phyloP scores from a whole-genome alignment of 1,139 yeast species.

The Blastobotrys persicus region DNA sequence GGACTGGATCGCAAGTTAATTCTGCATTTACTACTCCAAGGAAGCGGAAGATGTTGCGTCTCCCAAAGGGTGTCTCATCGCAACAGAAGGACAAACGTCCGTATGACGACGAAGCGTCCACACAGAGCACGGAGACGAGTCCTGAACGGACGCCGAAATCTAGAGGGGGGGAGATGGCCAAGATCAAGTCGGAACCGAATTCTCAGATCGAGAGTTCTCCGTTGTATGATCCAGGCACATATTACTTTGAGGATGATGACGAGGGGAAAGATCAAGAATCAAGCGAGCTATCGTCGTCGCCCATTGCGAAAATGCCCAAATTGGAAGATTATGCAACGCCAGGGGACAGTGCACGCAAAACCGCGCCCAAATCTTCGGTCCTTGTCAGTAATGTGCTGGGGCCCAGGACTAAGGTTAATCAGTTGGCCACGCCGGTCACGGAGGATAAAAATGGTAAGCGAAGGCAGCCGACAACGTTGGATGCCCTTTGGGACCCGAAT shows the following conservation, averaged over 20 bases:
- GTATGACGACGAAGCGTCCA: neutral
- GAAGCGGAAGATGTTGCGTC: neutral
- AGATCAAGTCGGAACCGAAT: neutral
- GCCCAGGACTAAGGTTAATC: neutral
- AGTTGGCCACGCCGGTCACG: neutral
- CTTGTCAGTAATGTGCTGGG: neutral
- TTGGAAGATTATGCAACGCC: neutral
- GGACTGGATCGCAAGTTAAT: neutral
- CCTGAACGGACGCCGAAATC: neutral
- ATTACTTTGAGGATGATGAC: neutral
- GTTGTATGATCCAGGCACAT: neutral
- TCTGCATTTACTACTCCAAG: neutral
- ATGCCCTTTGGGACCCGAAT: neutral
- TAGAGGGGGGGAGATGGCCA: neutral
- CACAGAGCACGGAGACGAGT: neutral
- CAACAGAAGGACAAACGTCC: no score
- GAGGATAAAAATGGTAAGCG: neutral
- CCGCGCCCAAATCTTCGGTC: neutral
- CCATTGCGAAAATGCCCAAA: neutral
- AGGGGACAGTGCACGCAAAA: neutral
- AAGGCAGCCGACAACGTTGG: neutral
- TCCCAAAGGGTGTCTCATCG: neutral
- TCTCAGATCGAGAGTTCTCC: neutral
- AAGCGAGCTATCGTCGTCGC: neutral
- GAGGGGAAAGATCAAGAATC: neutral